phyloP scores from a whole-genome alignment of 140 eudicot species.

The Stevia rebaudiana region DNA sequence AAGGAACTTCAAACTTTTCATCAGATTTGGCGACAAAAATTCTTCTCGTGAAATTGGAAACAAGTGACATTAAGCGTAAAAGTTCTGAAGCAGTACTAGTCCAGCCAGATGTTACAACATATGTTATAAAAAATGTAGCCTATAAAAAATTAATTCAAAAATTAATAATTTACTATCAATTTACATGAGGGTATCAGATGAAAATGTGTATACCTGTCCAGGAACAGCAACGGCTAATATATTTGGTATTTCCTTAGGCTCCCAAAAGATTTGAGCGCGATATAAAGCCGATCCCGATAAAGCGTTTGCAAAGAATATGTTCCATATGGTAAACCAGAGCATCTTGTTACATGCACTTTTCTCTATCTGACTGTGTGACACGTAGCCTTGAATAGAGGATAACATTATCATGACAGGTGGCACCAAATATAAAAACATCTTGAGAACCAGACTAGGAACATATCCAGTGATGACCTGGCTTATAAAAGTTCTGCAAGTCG shows the following conservation, averaged over 20 bases:
- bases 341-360: constrained; percentile 82
- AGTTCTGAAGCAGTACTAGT: constrained; percentile 74
- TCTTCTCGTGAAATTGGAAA: constrained; percentile 31
- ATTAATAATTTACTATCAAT: constrained; percentile 2
- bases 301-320: constrained; percentile 72
- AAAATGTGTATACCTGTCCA: constrained; percentile 55
- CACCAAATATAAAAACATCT: constrained; percentile 49
- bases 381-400: constrained; percentile 73
- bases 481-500: constrained; percentile 55
- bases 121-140: constrained; percentile 88
- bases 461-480: constrained; percentile 84
- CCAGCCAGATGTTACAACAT: constrained; percentile 92
- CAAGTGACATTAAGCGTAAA: constrained; percentile 39
- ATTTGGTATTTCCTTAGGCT: constrained; percentile 68
- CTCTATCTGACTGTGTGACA: constrained; percentile 73
- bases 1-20: constrained; percentile 59
- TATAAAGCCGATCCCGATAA: constrained; percentile 72
- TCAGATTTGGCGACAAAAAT: constrained; percentile 25
- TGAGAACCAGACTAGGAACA: constrained; percentile 86
- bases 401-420: constrained; percentile 73
- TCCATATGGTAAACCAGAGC: constrained; percentile 82
- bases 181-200: constrained; percentile 7
- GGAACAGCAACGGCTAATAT: constrained; percentile 84
- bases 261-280: constrained; percentile 41
- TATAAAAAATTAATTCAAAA: constrained; percentile 24